Conservation (phyloP, 345 rosid species). For the Orychophragmus violaceus region DNA sequence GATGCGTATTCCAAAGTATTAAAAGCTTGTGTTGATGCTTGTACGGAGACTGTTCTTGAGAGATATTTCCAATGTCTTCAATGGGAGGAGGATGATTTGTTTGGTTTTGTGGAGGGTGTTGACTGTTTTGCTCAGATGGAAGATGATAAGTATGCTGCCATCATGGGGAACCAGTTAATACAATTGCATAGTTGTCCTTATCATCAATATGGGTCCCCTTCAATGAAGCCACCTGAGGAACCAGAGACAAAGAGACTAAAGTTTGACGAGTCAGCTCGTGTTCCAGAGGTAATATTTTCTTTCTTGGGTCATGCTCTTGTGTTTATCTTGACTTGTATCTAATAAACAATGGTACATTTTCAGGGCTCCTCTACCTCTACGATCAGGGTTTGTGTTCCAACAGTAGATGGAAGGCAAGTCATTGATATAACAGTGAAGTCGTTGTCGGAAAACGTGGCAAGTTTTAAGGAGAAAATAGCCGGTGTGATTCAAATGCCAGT, state of each 20-base stretch:
- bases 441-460: neutral
- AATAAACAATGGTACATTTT: neutral
- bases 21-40: neutral
- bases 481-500: neutral
- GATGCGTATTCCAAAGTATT: neutral
- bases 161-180: too few relatives aligned
- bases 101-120: too few relatives aligned
- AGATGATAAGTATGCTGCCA: too few relatives aligned
- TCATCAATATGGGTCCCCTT: too few relatives aligned
- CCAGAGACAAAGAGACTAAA: too few relatives aligned
- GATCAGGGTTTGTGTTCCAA: neutral
- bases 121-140: too few relatives aligned
- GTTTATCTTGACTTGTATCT: neutral
- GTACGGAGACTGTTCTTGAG: neutral
- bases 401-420: neutral
- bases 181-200: too few relatives aligned
- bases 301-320: neutral
- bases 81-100: neutral
- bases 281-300: too few relatives aligned
- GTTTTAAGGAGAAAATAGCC: neutral
- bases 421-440: neutral
- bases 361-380: neutral
- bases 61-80: neutral
- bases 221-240: too few relatives aligned
- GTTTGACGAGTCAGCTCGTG: too few relatives aligned